Evolutionary conservation across 495 filamentous ascomycete genomes (phyloP), one percentile per base, ranked within the genome.

Genomic region (Xanthoparmelia taractica): DNA sequence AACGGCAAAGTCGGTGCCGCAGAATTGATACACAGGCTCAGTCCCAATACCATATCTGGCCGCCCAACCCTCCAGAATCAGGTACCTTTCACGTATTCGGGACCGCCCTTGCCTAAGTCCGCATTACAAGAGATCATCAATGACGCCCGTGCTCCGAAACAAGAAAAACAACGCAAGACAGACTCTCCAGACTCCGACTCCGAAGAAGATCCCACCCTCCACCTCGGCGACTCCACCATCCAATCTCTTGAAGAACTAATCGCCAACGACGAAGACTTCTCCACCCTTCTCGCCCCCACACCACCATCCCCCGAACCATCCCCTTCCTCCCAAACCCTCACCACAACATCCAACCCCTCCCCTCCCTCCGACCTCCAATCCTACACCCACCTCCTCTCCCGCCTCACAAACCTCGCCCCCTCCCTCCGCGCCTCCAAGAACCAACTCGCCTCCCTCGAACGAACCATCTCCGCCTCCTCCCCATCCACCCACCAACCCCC

Each of bases 391-490:
- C 77, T 86, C 18, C 72, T 85, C n/a, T 75, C 79, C 40, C 77
- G 81, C 57, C 79, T 91, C 76, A 81, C 79, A 60, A 77, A 80
- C 63, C 79, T 88, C 27, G 76, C 80, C 38, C 75, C 81, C 4
- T 84, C 84, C 62, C 88, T 92, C 64, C 79, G 80, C 2, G 83
- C 85, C 29, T 82, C 88, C 27, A 86, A 85, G 64, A 78, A 81
- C 57, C 87, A 86, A 3, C 83, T 91, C 40, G 79, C 84, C 65
- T 77, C 81, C 20, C 74, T 91, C n/a, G 86, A 88, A 73, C 75
- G 81, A 38, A 78, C 83, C 60, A 75, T 89, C 37, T 77, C 75
- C 36, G 73, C n/a, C n/a, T n/a, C 77, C 2, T 73, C 80, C n/a
- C 64, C 68, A 8, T 71, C 71, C 33, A 57, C 36, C 27, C 60